Percentiles rank a stretch among this genome's conserved stretches.
These are phyloP conservation scores for Grammothele lineata DNA, from an alignment of 768 basidiomycete genomes.

Conservation along the genomic window DNA sequence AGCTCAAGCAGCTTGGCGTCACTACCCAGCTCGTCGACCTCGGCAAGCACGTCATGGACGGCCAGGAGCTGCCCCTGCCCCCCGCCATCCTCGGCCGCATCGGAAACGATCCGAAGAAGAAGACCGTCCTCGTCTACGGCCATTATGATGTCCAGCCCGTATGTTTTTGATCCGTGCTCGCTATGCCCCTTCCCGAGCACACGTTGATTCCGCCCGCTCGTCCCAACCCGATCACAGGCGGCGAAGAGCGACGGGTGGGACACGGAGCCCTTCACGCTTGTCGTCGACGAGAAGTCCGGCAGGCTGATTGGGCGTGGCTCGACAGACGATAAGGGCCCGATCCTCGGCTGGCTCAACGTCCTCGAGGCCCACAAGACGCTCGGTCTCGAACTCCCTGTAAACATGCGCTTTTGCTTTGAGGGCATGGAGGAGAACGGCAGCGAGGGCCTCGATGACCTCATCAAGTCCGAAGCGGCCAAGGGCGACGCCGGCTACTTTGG, in stretches of 20 bases:
- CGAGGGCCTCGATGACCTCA: slow-evolving; percentile 86
- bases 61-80: slow-evolving; percentile 68
- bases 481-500: slow-evolving; percentile 73
- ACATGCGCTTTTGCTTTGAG: slow-evolving; percentile 89
- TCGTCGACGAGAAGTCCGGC: slow-evolving; percentile 44
- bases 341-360: slow-evolving; percentile 87
- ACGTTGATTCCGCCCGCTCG: not conserved
- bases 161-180: slow-evolving; percentile 19
- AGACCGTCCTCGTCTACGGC: slow-evolving; percentile 90
- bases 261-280: slow-evolving; percentile 78
- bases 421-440: slow-evolving; percentile 97
- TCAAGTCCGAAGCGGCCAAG: slow-evolving; percentile 64
- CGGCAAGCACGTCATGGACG: slow-evolving; percentile 71
- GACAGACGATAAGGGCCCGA: slow-evolving; percentile 88
- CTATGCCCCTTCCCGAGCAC: not conserved
- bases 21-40: slow-evolving; percentile 71
- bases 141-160: slow-evolving; percentile 97
- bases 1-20: slow-evolving; percentile 76
- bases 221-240: slow-evolving; percentile 26
- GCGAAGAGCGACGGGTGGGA: slow-evolving; percentile 76
- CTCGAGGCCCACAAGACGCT: slow-evolving; percentile 76
- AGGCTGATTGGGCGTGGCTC: slow-evolving; percentile 83
- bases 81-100: slow-evolving; percentile 79
- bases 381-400: slow-evolving; percentile 75
- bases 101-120: slow-evolving; percentile 84